Base-by-base conservation (phyloP, 2,329 filamentous ascomycete species). In the Aspergillus puulaauensis region DNA sequence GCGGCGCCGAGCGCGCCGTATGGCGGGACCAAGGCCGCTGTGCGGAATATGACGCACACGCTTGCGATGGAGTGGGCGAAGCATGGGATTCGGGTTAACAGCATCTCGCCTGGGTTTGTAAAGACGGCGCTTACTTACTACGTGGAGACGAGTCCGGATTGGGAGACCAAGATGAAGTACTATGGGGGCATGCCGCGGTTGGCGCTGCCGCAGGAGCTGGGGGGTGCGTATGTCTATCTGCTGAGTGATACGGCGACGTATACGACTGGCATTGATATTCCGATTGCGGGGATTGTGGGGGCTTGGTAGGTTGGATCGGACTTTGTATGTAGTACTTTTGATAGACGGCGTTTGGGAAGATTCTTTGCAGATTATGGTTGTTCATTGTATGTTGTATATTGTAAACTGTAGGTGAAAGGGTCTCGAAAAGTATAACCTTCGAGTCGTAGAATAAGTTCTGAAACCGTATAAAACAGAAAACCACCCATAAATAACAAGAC, bases 171-270 rank as follows among this genome's bases (percentile, higher is more conserved):
- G 70, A 74, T 83, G 65, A 77, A 80, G 67, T 83, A 83, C 63
- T 83, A 83, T 64, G 80, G 81, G 7, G 81, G 80, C 2, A 80
- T 83, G 71, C 79, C 80, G 2, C 70, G 81, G n/a, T 62, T 83
- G 52, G 81, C 80, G 0, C 75, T 82, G 60, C 77, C 80, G 5
- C 77, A 80, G 64, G 81, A 83, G 66, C 66, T 81, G 14, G 79
- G 78, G n/a, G 79, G 79, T 47, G 79, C 79, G 1, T 81, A 80
- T 61, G 78, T 80, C 14, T 81, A 81, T 60, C 66, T 80, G 40
- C 61, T 80, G 31, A 77, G 75, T 33, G 79, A 81, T 48, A 70
- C 72, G 45, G 77, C 78, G n/a, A 78, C 74, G 53, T 81, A 80
- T 61, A 81, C 78, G 0, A 80, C 79, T 1, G 77, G 76, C 3